Evolutionary conservation across 1,139 yeast genomes (phyloP).

Genomic region (Yamadazyma atmosphaerica): DNA sequence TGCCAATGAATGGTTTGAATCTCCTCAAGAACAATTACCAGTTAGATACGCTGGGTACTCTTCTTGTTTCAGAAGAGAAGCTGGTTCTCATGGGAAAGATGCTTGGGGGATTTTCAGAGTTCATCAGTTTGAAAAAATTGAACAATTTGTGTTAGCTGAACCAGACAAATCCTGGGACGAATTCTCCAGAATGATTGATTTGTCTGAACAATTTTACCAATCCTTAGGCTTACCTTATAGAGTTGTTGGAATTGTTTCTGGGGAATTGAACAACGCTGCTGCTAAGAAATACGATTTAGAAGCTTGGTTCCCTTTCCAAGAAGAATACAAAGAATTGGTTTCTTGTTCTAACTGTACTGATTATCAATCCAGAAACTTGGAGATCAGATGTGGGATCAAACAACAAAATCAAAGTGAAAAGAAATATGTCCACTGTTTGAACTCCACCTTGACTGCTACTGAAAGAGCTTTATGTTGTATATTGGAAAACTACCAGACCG

Average conservation of each 20-base stretch:
- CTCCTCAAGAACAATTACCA: conserved; percentile 95
- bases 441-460: conserved; percentile 96
- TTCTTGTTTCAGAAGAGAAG: conserved; percentile 98
- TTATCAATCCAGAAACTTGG: conserved; percentile 97
- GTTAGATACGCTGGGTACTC: conserved; percentile 96
- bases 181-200: conserved; percentile 90
- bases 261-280: conserved; percentile 98
- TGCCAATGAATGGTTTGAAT: conserved; percentile 97
- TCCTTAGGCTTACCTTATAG: conserved; percentile 92
- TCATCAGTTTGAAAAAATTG: conserved; percentile 97
- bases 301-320: conserved; percentile 99
- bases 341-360: conserved; percentile 99
- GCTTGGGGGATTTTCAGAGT: conserved; percentile 99
- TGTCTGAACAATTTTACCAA: conserved; percentile 91
- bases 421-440: conserved; percentile 97
- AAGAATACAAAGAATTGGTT: conserved; percentile 96
- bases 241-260: conserved; percentile 96
- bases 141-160: conserved; percentile 92
- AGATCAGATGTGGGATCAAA: conserved; percentile 97
- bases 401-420: conserved; percentile 93
- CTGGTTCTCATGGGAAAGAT: conserved; percentile 99
- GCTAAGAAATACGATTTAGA: conserved; percentile 98
- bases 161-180: conserved; percentile 98
- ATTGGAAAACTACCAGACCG: conserved; percentile 96
- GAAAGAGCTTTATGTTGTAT: conserved; percentile 98